Evolutionary conservation across 2,329 filamentous ascomycete genomes (phyloP).

Genomic region (Pseudocercospora pini-densiflorae): DNA sequence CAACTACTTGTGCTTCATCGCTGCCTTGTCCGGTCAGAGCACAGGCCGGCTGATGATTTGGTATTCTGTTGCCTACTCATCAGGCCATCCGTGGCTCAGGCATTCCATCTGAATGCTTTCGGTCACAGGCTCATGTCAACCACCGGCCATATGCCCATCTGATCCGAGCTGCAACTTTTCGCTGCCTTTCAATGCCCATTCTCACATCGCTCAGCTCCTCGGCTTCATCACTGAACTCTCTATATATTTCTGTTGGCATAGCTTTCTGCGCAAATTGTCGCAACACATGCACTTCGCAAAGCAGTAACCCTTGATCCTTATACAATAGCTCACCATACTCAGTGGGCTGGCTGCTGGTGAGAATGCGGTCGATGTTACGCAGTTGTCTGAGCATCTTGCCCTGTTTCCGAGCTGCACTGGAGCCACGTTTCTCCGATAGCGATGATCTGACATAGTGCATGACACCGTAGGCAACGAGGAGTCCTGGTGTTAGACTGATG

Average conservation of each 20-base stretch:
- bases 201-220: constrained; percentile 81
- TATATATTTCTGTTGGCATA: constrained; percentile 74
- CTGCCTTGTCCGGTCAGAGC: neutral
- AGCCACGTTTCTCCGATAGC: constrained; percentile 72
- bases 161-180: constrained; percentile 79
- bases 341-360: constrained; percentile 58
- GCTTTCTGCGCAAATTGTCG: constrained; percentile 69
- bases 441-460: constrained; percentile 71
- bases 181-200: constrained; percentile 76
- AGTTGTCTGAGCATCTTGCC: constrained; percentile 76
- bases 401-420: constrained; percentile 66
- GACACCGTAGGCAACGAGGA: constrained; percentile 81
- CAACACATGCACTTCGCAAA: constrained; percentile 88
- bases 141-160: constrained; percentile 89
- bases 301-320: constrained; percentile 86
- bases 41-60: neutral
- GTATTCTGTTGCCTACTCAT: constrained; percentile 16
- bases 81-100: neutral
- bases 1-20: neutral
- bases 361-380: constrained; percentile 80
- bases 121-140: constrained; percentile 42
- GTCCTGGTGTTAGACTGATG: constrained; percentile 87
- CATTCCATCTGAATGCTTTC: neutral
- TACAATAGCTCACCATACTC: constrained; percentile 80
- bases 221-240: constrained; percentile 87